phyloP scores from a whole-genome alignment of 2,329 filamentous ascomycete species.

The Xylaria sp. region DNA sequence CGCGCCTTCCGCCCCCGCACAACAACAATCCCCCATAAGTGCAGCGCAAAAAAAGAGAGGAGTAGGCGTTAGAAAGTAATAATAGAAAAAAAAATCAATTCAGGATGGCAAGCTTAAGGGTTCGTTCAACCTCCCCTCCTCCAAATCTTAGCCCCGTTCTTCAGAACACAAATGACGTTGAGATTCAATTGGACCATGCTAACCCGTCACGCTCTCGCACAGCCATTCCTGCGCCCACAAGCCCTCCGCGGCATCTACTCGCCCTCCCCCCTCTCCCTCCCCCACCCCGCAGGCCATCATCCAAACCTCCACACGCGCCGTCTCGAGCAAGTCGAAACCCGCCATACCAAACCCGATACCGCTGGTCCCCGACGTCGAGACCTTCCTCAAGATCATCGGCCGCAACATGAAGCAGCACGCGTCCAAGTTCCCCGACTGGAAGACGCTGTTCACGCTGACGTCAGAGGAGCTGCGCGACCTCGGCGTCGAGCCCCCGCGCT shows the following conservation, averaged over 20 bases:
- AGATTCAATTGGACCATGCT: neutral
- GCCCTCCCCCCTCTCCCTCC: neutral
- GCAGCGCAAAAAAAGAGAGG: constrained; percentile 7
- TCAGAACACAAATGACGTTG: too few species aligned
- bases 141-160: too few species aligned
- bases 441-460: constrained; percentile 76
- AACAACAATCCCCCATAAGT: neutral
- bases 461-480: constrained; percentile 74
- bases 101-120: constrained; percentile 28
- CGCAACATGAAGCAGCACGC: constrained; percentile 77
- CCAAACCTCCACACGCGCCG: constrained; percentile 11
- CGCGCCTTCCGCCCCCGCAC: neutral
- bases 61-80: neutral
- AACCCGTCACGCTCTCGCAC: neutral
- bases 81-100: constrained; percentile 1
- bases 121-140: constrained; percentile 11
- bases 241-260: constrained; percentile 25
- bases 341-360: constrained; percentile 65
- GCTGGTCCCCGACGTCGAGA: constrained; percentile 76
- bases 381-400: constrained; percentile 87
- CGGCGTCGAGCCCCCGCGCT: constrained; percentile 79
- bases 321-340: constrained; percentile 8
- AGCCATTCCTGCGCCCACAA: constrained; percentile 31
- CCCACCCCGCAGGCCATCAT: constrained; percentile 3
- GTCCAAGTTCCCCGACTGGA: constrained; percentile 85